Base-by-base conservation (phyloP, 2,329 filamentous ascomycete genomes). In the Colletotrichum lindemuthianum region DNA sequence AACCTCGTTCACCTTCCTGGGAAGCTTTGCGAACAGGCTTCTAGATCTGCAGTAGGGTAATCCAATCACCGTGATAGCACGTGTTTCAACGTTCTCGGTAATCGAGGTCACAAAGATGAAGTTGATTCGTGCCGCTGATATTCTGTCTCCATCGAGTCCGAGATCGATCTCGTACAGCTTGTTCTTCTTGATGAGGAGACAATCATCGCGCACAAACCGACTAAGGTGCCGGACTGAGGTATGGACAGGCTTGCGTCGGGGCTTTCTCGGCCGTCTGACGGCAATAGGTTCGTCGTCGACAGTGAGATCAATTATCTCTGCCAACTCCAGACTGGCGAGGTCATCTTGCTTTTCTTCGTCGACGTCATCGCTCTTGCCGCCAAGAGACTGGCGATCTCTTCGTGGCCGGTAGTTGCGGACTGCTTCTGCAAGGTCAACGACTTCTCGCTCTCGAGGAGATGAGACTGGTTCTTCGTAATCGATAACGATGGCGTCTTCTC, bases 81-180 rank as follows among this genome's bases (percentile, higher is more conserved):
- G 57, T 0, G 73, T 71, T 0, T 56, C 55, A 0, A 37, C 45
- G 36, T 72, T 53, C 33, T 76, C 68, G 16, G 82, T 73, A 43
- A 86, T 80, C 1, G 70, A 66, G 49, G 77, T 77, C 71, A 86
- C 80, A 63, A 78, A 69, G 34, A 85, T 73, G 58, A 78, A 79
- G 2, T 76, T 49, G 6, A 80, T 69, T 65, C 55, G 41, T 72
- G 72, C 1, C 63, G 5, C 72, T 72, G 6, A 73, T 40, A 1
- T 43, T 34, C 8, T 69, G 69, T 11, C 68, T 32, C 7, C 24
- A 24, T 24, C 24, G 24, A 24, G 24, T 2, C 41, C 58, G 0
- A 52, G 41, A 5, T 55, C 39, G 2, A 79, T 63, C 43, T 78
- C 69, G 11, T 79, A 61, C 6, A 77, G 71, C 3, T 71, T 70